Evolutionary conservation across 768 basidiomycete genomes (phyloP), one percentile per base, ranked within the genome.

Genomic region (Tricholoma terreum): DNA sequence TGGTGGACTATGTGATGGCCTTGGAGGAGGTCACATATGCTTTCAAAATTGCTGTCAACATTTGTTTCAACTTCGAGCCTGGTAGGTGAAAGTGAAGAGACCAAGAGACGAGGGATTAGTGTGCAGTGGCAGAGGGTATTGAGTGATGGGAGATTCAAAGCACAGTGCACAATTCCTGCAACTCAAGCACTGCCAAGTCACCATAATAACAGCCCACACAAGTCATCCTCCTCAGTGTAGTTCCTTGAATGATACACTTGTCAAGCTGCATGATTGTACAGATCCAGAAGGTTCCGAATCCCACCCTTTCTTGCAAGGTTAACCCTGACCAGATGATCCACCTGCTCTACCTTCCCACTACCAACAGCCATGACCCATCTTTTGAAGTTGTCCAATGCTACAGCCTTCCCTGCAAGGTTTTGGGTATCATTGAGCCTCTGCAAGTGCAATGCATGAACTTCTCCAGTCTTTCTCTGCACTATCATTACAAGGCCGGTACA

Each of bases 191-290:
- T 59, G 1, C 57, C 62, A 3, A 64, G 27, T 1, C 58, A 40
- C 17, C 61, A 49, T 0, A 54, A 35, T 15, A 59, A 55, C 1
- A 64, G 19, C 1, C 46, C 61, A 6, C 59, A 19, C 63, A 62
- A 59, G 14, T 55, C 24, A 2, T 64, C 63, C 33, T 59, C 53
- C 9, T 42, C 46, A 6, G 55, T 61, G 19, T 58, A 65, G 12
- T 56, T 60, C 17, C 61, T 62, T 1, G 63, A 57, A 33, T 57
- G 58, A 38, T 65, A 65, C 2, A 35, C 15, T 2, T 56, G 57
- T 56, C 30, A 58, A 48, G 35, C 58, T 19, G 63, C 63, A 4
- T 35, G 52, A 31, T 60, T 14, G 22, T 49, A 58, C 11, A 54
- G 43, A 10, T 54, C 42, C 12, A 61, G 14, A 11, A 63, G 43